phyloP scores from a whole-genome alignment of 31 red algal species.

The Odonthalia washingtoniensis region DNA sequence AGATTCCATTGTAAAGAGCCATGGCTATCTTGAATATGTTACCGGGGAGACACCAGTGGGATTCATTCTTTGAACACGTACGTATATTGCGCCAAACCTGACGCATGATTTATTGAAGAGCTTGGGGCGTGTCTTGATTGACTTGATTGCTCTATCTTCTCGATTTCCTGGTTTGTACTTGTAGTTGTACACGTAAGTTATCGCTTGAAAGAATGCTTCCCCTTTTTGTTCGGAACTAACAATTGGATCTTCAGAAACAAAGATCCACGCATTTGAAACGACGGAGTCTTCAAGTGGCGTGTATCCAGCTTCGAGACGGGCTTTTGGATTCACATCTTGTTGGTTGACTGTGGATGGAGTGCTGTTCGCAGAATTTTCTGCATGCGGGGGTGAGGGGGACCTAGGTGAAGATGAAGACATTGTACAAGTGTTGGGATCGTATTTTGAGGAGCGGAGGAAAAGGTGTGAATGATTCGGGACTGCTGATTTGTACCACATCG shows the following conservation, averaged over 20 bases:
- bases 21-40: conserved; percentile 25
- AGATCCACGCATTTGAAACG: conserved; percentile 40
- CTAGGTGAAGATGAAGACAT: too few relatives aligned
- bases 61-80: background rate
- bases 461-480: too few relatives aligned
- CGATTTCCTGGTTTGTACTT: conserved; percentile 49
- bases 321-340: too few relatives aligned
- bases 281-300: conserved; percentile 48
- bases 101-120: conserved; percentile 32
- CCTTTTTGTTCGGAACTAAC: conserved; percentile 33
- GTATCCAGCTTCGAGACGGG: too few relatives aligned
- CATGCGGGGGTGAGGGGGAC: too few relatives aligned
- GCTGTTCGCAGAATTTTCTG: too few relatives aligned
- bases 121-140: background rate
- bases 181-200: conserved; percentile 22
- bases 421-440: too few relatives aligned
- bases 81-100: too few relatives aligned
- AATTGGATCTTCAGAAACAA: conserved; percentile 35
- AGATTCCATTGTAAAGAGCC: too few relatives aligned
- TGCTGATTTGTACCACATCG: too few relatives aligned
- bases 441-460: too few relatives aligned
- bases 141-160: background rate
- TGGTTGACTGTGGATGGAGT: too few relatives aligned
- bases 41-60: background rate
- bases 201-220: background rate